These are phyloP conservation scores for Cordyceps cicadae DNA, from an alignment of 2,329 filamentous ascomycete species.

Conservation along the genomic window DNA sequence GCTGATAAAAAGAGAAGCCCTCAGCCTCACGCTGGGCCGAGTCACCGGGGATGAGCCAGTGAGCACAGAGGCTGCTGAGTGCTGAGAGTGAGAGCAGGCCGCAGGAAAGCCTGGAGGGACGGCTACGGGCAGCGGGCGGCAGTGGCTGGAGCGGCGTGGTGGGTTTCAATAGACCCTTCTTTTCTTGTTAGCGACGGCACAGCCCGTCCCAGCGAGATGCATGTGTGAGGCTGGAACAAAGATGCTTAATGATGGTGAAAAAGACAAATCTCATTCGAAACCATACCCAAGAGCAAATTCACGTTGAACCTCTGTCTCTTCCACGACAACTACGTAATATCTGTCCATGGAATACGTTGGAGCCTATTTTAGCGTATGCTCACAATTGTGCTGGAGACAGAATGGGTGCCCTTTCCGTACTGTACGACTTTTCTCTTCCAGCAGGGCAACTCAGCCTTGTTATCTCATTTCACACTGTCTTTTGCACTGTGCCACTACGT, in stretches of 20 bases:
- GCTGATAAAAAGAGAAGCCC: conserved; percentile 27
- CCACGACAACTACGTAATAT: neutral
- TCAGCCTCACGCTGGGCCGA: conserved; percentile 29
- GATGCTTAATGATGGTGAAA: neutral
- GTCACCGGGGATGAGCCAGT: conserved; percentile 18
- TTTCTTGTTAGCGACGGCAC: neutral
- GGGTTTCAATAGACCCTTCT: neutral
- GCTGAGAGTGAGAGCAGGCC: too few relatives aligned
- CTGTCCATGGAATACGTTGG: conserved; percentile 1
- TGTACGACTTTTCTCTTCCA: neutral
- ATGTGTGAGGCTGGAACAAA: neutral
- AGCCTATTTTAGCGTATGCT: neutral
- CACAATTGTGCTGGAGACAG: conserved; percentile 1
- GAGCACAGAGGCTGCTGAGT: neutral
- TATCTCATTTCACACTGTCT: neutral
- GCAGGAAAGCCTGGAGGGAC: neutral
- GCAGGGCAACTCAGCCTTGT: neutral
- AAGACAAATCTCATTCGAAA: neutral
- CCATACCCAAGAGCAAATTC: neutral
- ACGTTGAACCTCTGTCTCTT: neutral
- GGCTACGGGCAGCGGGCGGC: neutral
- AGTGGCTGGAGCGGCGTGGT: neutral
- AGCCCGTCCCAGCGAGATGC: neutral
- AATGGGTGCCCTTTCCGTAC: neutral
- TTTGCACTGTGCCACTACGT: neutral